A percentile compares a stretch with the other conserved stretches of the same genome.
These are phyloP conservation scores for Coemansia asiatica DNA, from an alignment of 192 early-diverging fungal species.

Conservation along the genomic window DNA sequence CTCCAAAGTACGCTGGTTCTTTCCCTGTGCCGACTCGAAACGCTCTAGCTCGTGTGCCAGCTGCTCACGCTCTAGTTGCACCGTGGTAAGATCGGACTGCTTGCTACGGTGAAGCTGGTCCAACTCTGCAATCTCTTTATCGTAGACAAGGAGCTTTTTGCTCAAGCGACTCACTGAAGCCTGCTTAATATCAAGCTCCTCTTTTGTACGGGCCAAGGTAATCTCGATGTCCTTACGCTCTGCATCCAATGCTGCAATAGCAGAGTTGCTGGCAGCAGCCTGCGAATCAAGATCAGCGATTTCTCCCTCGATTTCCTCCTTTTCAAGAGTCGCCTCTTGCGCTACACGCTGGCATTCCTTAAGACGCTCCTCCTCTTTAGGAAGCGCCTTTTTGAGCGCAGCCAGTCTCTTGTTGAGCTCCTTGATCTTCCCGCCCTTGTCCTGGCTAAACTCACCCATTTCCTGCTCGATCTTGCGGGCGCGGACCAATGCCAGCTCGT, in stretches of 20 bases:
- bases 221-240: conserved; percentile 55
- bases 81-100: conserved; percentile 65
- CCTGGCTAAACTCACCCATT: conserved; percentile 84
- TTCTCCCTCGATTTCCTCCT: conserved; percentile 51
- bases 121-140: conserved; percentile 75
- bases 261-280: conserved; percentile 21
- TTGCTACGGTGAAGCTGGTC: conserved; percentile 67
- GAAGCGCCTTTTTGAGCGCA: conserved; percentile 64
- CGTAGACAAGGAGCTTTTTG: conserved; percentile 67
- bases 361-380: conserved; percentile 50
- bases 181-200: conserved; percentile 58
- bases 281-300: conserved; percentile 33
- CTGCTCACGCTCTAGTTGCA: conserved; percentile 78
- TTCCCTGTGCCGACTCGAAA: conserved; percentile 62
- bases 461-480: conserved; percentile 73
- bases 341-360: conserved; percentile 46
- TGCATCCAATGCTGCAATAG: conserved; percentile 53
- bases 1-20: conserved; percentile 48
- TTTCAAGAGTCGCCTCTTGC: conserved; percentile 46
- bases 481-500: conserved; percentile 56
- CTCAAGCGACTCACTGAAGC: conserved; percentile 62
- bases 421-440: conserved; percentile 88
- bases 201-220: conserved; percentile 46
- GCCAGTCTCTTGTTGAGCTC: conserved; percentile 74
- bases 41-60: conserved; percentile 75